Conservation (phyloP, 768 basidiomycete genomes). For the Cystobasidium tubakii region DNA sequence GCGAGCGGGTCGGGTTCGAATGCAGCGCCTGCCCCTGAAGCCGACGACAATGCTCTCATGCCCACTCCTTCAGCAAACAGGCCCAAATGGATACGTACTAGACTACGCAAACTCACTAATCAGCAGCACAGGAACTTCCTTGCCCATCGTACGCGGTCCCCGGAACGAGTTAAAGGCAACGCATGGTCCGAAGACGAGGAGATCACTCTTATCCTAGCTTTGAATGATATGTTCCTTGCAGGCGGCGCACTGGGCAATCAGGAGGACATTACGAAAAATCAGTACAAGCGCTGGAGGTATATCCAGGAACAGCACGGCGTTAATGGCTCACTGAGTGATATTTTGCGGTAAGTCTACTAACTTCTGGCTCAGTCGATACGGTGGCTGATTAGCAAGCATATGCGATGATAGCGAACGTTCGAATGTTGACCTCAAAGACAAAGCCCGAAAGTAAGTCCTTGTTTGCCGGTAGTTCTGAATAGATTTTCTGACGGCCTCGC, state of each 20-base stretch:
- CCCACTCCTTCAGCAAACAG: neutral
- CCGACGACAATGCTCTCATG: neutral
- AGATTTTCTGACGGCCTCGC: neutral
- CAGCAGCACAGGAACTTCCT: neutral
- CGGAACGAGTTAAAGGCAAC: neutral
- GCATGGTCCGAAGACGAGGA: slow-evolving; percentile 1
- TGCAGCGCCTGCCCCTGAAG: neutral
- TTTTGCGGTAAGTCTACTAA: neutral
- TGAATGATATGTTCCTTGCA: neutral
- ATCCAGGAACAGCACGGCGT: slow-evolving; percentile 3
- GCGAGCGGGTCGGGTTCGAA: neutral
- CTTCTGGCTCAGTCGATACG: neutral
- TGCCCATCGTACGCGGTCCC: neutral
- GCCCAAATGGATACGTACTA: neutral
- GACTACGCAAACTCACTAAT: neutral
- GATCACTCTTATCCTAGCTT: neutral
- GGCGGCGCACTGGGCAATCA: neutral
- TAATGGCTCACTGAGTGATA: neutral
- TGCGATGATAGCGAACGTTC: neutral
- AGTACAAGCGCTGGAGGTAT: neutral
- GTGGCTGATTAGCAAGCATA: neutral
- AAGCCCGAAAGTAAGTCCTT: neutral
- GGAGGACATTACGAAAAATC: neutral
- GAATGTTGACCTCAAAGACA: slow-evolving; percentile 1
- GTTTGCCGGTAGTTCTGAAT: neutral